Evolutionary conservation across 805 yeast genomes (phyloP), one percentile per base, ranked within the genome.

Genomic region (Candida schatavii): DNA sequence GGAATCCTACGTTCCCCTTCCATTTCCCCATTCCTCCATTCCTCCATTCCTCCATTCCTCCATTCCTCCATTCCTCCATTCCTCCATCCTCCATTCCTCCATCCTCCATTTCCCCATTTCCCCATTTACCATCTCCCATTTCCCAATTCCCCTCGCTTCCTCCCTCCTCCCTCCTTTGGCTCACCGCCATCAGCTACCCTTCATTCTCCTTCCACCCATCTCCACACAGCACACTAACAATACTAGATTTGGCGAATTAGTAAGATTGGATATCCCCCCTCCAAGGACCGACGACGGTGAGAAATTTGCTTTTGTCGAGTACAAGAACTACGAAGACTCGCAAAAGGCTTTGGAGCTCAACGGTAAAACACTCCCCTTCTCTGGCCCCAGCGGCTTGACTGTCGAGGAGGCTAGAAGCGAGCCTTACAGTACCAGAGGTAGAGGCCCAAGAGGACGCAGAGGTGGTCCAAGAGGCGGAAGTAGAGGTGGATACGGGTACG

Each of bases 291-390:
- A 74, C 42, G 81, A 77, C 49, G 80, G 80, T 31, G 70, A 77
- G 46, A 81, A 79, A 51, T 81, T 70, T 52, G 86, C 84, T 5
- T 81, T 80, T 59, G 85, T 81, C 20, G 83, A 80, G 53, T 81
- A 71, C 56, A 68, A 72, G 47, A 70, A 64, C 39, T 52, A 62
- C 13, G 77, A 73, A 47, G 80, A 75, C 53, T 78, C 82, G 47
- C 78, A 78, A 48, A 66, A 66, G 28, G 83, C 84, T 7, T 51
- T 81, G 14, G 71, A 66, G 31, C 55, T 75, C 37, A 65, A 72
- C 46, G 74, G 72, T n/a, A 67, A 72, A 46, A 66, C 68, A 14
- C 56, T 75, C 28, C 69, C 74, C 1, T 61, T 67, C 33, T 63
- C 78, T 43, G 51, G 58, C 34, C 59, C 60, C 18, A 68, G 61